phyloP scores from a whole-genome alignment of 805 yeast species.

The Yamadazyma tumulicola region DNA sequence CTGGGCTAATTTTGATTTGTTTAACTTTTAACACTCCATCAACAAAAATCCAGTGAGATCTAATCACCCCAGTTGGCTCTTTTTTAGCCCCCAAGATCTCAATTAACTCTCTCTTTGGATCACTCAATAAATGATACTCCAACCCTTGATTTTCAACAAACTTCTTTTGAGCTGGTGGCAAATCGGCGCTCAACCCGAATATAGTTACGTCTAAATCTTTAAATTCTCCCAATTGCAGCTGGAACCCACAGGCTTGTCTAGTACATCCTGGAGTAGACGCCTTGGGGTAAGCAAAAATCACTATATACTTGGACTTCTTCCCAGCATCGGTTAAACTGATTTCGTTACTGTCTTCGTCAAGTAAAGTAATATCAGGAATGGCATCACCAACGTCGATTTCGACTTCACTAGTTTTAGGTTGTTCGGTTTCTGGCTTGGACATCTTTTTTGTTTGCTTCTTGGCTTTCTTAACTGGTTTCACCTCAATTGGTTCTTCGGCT shows the following conservation, averaged over 20 bases:
- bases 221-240: constrained; percentile 58
- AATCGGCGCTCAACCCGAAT: constrained; percentile 80
- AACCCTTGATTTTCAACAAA: constrained; percentile 72
- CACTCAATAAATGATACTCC: constrained; percentile 72
- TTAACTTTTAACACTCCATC: constrained; percentile 65
- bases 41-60: constrained; percentile 90
- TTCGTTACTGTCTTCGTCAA: constrained; percentile 67
- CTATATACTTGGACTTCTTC: constrained; percentile 29
- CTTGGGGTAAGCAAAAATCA: constrained; percentile 71
- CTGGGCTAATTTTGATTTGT: constrained; percentile 51
- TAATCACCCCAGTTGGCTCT: constrained; percentile 66
- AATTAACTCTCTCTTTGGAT: constrained; percentile 67
- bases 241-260: constrained; percentile 86
- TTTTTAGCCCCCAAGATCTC: constrained; percentile 81
- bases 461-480: constrained; percentile 2
- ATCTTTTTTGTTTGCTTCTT: constrained; percentile 6
- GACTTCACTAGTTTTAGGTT: constrained; percentile 2
- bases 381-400: constrained; percentile 54
- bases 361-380: constrained; percentile 60
- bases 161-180: constrained; percentile 70
- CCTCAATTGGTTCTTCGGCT: constrained; percentile 11
- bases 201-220: constrained; percentile 52
- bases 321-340: constrained; percentile 32
- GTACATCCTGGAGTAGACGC: constrained; percentile 98
- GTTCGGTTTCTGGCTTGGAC: constrained; percentile 2